Evolutionary conservation across 768 basidiomycete species (phyloP).

Genomic region (Amanita fuliginea): DNA sequence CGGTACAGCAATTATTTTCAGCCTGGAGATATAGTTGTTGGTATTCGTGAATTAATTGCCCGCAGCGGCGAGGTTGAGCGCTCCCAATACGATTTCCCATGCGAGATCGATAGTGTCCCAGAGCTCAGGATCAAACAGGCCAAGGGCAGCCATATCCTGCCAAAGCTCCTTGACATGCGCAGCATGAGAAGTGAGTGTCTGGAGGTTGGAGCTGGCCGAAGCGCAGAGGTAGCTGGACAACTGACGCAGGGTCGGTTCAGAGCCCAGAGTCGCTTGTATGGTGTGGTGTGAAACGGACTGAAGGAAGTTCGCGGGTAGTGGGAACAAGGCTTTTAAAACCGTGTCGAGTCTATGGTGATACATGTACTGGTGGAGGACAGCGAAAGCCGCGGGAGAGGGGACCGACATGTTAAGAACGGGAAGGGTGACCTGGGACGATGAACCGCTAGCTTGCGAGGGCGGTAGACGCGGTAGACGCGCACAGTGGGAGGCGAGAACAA

Average conservation of each 20-base stretch:
- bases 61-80: slow-evolving; percentile 36
- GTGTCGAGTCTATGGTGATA: slow-evolving; percentile 52
- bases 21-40: too few species aligned
- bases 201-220: slow-evolving; percentile 31
- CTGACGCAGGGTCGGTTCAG: slow-evolving; percentile 40
- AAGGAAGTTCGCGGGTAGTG: slow-evolving; percentile 36
- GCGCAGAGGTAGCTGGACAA: slow-evolving; percentile 42
- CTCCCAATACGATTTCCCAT: slow-evolving; percentile 64
- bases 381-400: slow-evolving; percentile 62
- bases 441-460: slow-evolving; percentile 19
- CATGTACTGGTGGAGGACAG: slow-evolving; percentile 52
- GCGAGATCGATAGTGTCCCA: slow-evolving; percentile 74
- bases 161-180: slow-evolving; percentile 68
- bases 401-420: slow-evolving; percentile 64
- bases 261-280: slow-evolving; percentile 32
- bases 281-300: slow-evolving; percentile 31
- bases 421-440: slow-evolving; percentile 22
- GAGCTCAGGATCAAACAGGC: slow-evolving; percentile 57
- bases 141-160: slow-evolving; percentile 69
- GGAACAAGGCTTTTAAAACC: slow-evolving; percentile 57
- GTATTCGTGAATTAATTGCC: slow-evolving; percentile 21
- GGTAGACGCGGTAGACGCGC: slow-evolving; percentile 44
- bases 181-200: slow-evolving; percentile 42
- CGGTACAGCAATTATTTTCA: not conserved
- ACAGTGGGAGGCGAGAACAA: slow-evolving; percentile 53